Evolutionary conservation across 306 rosid species (phyloP).

Genomic region (Quercus ilex): DNA sequence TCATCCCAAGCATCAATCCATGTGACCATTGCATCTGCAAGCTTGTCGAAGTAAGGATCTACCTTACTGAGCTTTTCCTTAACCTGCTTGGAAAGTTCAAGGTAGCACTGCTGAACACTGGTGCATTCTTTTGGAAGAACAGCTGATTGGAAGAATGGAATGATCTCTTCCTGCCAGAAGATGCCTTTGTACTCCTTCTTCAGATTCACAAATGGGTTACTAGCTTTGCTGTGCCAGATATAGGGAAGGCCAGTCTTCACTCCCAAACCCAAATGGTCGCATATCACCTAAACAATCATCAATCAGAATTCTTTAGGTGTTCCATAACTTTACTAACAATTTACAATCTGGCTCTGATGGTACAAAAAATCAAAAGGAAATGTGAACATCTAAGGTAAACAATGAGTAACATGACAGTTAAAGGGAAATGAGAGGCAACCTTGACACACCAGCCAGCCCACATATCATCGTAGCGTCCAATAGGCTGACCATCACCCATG

Average conservation of each 20-base stretch:
- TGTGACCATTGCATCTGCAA: slow-evolving; percentile 63
- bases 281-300: slow-evolving; percentile 44
- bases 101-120: slow-evolving; percentile 81
- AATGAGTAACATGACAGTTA: neutral
- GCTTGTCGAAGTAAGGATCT: slow-evolving; percentile 75
- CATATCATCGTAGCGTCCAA: slow-evolving; percentile 88
- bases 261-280: slow-evolving; percentile 87
- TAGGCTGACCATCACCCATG: slow-evolving; percentile 95
- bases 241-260: slow-evolving; percentile 85
- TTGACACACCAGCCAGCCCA: slow-evolving; percentile 97
- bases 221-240: slow-evolving; percentile 64
- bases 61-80: slow-evolving; percentile 77
- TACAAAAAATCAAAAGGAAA: neutral
- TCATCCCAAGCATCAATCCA: slow-evolving; percentile 72
- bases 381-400: neutral
- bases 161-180: slow-evolving; percentile 76
- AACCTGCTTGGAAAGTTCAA: slow-evolving; percentile 80
- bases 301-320: neutral
- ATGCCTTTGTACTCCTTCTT: slow-evolving; percentile 72
- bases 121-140: slow-evolving; percentile 72
- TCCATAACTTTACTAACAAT: neutral
- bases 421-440: slow-evolving; percentile 18
- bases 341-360: neutral
- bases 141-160: slow-evolving; percentile 59
- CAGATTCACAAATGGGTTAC: slow-evolving; percentile 72